Conservation (phyloP, 441 rosid genomes). For the Capsella rubella region DNA sequence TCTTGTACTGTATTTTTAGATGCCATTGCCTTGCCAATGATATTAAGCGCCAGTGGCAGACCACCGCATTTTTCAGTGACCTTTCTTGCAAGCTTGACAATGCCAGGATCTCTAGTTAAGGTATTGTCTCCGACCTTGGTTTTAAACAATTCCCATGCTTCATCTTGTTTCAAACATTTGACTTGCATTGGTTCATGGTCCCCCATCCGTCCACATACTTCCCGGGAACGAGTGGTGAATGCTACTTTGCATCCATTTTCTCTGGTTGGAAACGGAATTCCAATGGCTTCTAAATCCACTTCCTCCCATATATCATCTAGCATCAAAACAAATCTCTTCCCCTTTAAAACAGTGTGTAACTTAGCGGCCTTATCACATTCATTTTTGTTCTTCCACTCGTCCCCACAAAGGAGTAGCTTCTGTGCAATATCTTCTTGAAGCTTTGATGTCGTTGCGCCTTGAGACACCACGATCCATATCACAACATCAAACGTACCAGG, state of each 20-base stretch:
- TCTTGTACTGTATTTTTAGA: constrained; percentile 20
- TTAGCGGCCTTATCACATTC: background rate
- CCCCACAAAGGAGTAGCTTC: constrained; percentile 18
- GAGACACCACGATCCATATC: constrained; percentile 49
- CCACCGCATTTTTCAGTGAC: constrained; percentile 20
- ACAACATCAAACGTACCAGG: constrained; percentile 15
- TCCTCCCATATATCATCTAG: constrained; percentile 27
- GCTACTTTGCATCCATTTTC: constrained; percentile 30
- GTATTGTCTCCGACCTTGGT: no score
- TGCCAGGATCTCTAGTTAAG: no score
- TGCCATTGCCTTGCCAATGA: constrained; percentile 41
- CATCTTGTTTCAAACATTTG: constrained; percentile 1
- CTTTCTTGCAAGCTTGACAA: no score
- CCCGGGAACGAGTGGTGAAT: constrained; percentile 38
- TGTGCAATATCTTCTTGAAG: constrained; percentile 43
- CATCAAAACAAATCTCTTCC: constrained; percentile 10
- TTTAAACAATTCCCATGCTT: constrained; percentile 25
- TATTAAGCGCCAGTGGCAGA: constrained; percentile 38
- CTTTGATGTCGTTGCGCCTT: constrained; percentile 19
- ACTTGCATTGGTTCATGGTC: constrained; percentile 27
- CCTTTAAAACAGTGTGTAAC: background rate
- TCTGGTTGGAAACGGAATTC: constrained; percentile 10
- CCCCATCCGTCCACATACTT: constrained; percentile 44
- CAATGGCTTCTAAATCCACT: constrained; percentile 20
- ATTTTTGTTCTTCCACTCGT: constrained; percentile 3